Base-by-base conservation (phyloP, 2,329 filamentous ascomycete genomes). In the Pseudonectria buxi region DNA sequence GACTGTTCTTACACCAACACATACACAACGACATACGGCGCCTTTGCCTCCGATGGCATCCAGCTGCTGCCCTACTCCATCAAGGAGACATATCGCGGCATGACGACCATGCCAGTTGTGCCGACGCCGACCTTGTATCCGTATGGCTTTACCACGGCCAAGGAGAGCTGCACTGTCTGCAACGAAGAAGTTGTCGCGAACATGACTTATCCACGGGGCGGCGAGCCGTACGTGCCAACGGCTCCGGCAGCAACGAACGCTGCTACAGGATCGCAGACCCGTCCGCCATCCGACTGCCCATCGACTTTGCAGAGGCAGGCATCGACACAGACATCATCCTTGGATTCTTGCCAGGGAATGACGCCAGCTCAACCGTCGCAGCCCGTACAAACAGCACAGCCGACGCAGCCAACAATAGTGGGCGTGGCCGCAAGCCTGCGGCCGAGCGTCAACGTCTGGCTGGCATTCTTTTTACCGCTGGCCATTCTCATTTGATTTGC, bases 141-240 rank as follows among this genome's bases (percentile, higher is more conserved):
- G 6, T 49, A 53, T 7, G 50, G 49, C 10, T 53, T 53, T 32
- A 51, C 46, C 2, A 14, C 46, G 7, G 37, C 26, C 12, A 32
- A 43, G 6, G 41, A 45, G 33, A 47, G 39, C 5, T 53, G 50
- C 28, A 44, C 30, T 2, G 37, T 36, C 27, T 53, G 50, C 9
- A 39, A 49, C 26, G 34, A 49, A 30, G 37, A 47, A n/a, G 26
- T 53, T 6, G 33, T 32, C 15, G 47, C 42, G 30, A 53, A 47
- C 14, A 46, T 53, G 49, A 53, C 47, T 10, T 53, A 48, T 36
- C 49, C 49, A 10, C 47, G 44, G 11, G 50, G 50, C n/a, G 45
- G 37, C 7, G 39, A 31, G n/a, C 45, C 49, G 24, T 52, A 44
- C 16, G 40, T 15, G 37, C 43, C 14, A 27, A 13, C 28, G 28